Evolutionary conservation across 2,329 filamentous ascomycete genomes (phyloP).

Genomic region (Cordyceps tenuipes): DNA sequence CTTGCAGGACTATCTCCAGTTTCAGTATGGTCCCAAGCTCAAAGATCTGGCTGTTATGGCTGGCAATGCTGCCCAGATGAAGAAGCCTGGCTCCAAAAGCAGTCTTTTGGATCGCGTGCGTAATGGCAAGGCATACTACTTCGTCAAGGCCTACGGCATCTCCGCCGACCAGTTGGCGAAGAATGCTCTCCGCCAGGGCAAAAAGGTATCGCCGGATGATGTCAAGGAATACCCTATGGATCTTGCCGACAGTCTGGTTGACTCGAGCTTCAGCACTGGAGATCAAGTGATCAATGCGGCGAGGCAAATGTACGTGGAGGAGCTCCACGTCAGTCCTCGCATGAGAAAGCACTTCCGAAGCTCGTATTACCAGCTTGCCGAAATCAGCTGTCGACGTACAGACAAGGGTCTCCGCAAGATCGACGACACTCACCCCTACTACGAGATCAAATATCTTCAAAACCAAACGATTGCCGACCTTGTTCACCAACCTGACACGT

Average conservation of each 20-base stretch:
- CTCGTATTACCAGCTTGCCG: slow-evolving; percentile 73
- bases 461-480: slow-evolving; percentile 80
- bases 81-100: slow-evolving; percentile 76
- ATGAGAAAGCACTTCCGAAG: slow-evolving; percentile 81
- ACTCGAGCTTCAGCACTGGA: slow-evolving; percentile 66
- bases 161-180: slow-evolving; percentile 80
- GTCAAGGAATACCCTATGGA: slow-evolving; percentile 72
- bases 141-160: slow-evolving; percentile 87
- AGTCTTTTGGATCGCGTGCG: slow-evolving; percentile 78
- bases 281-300: slow-evolving; percentile 69
- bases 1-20: slow-evolving; percentile 91
- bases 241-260: slow-evolving; percentile 70
- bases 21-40: slow-evolving; percentile 78
- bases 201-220: slow-evolving; percentile 78
- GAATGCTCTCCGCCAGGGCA: slow-evolving; percentile 71
- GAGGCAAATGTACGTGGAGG: slow-evolving; percentile 83
- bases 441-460: slow-evolving; percentile 93
- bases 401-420: slow-evolving; percentile 92
- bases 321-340: slow-evolving; percentile 78
- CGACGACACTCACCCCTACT: slow-evolving; percentile 90
- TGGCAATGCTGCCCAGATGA: slow-evolving; percentile 55
- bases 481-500: slow-evolving; percentile 76
- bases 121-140: slow-evolving; percentile 66
- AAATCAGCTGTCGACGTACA: slow-evolving; percentile 81
- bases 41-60: slow-evolving; percentile 66